Evolutionary conservation across 345 rosid species (phyloP), one percentile per base, ranked within the genome.

Genomic region (Gossypium longicalyx): DNA sequence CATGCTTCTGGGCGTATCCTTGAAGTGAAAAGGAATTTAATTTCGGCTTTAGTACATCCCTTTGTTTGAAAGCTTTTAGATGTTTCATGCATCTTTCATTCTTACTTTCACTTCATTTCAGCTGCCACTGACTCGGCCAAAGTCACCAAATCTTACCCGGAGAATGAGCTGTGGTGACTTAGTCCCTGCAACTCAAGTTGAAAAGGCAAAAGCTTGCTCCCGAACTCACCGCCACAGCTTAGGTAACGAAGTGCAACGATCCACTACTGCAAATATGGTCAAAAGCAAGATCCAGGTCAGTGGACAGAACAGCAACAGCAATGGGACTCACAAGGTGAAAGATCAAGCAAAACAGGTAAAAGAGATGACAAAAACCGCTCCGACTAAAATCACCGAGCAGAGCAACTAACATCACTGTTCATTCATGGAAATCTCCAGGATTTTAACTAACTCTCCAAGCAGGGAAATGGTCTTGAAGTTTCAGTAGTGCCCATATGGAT

Each of bases 161-260:
- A 88, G 98, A 85, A 95, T 84, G 92, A 95, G 99, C 89, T 91
- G 93, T 67, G 70, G 90, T 38, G 98, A 92, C 82, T 87, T 86
- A 17, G 69, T 82, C 74, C 76, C 48, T 56, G 29, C 89, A 59
- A 73, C 80, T 73, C 79, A 60, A 48, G 93, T 83, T 25, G 90
- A 80, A 73, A 89, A 80, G 68, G 89, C 80, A 76, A 87, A 83
- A 80, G 83, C 74, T 74, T 87, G 91, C 86, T 84, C 75, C 65
- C 83, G 87, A 23, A 72, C 77, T 64, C 83, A 85, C 65, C 94
- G 97, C 67, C 91, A 89, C 79, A 94, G 98, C 81, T 63, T 85
- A 6, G 90, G 86, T 43, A 77, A 51, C 73, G 79, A 69, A 83
- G 88, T 83, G 72, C 85, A 83, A 78, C 82, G 51, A 73, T 45